These are phyloP conservation scores for Mycena citricolor DNA, from an alignment of 1,284 basidiomycete genomes.

Conservation along the genomic window DNA sequence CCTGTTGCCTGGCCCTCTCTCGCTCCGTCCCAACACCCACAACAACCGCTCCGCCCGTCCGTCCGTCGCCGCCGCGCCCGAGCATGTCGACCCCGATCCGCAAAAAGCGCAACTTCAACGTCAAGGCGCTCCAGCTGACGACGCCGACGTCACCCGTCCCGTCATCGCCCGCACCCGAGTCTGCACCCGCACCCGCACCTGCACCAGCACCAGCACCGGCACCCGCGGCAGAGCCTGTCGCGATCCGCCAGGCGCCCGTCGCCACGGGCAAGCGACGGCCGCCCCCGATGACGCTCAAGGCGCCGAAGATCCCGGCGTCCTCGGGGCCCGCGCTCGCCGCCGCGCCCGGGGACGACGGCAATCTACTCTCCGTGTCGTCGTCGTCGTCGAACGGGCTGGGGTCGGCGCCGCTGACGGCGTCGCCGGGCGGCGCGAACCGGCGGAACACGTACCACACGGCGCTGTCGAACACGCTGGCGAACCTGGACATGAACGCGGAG, in stretches of 20 bases:
- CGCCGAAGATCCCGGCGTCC: constrained; percentile 41
- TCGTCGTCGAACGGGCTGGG: constrained; percentile 9
- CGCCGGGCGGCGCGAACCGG: constrained; percentile 32
- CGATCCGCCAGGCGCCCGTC: constrained; percentile 26
- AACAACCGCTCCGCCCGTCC: no score
- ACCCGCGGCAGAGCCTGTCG: constrained; percentile 36
- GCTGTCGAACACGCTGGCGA: constrained; percentile 72
- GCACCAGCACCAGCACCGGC: no score
- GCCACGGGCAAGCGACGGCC: constrained; percentile 53
- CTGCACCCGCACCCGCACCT: constrained; percentile 34
- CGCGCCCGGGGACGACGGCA: constrained; percentile 16
- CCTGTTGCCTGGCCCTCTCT: no score
- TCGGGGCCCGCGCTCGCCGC: constrained; percentile 31
- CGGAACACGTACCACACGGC: constrained; percentile 70
- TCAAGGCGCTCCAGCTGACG: constrained; percentile 64
- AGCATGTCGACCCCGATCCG: constrained; percentile 57
- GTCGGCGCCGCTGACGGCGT: constrained; percentile 23
- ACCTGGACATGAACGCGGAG: constrained; percentile 73
- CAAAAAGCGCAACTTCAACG: constrained; percentile 82
- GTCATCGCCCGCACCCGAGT: no score
- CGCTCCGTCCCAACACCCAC: no score
- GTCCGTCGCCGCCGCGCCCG: no score
- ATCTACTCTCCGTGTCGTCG: constrained; percentile 22
- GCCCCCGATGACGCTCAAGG: constrained; percentile 57
- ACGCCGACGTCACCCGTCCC: constrained; percentile 38